Conservation (phyloP, 2,329 filamentous ascomycete genomes). For the Fusarium falciforme region DNA sequence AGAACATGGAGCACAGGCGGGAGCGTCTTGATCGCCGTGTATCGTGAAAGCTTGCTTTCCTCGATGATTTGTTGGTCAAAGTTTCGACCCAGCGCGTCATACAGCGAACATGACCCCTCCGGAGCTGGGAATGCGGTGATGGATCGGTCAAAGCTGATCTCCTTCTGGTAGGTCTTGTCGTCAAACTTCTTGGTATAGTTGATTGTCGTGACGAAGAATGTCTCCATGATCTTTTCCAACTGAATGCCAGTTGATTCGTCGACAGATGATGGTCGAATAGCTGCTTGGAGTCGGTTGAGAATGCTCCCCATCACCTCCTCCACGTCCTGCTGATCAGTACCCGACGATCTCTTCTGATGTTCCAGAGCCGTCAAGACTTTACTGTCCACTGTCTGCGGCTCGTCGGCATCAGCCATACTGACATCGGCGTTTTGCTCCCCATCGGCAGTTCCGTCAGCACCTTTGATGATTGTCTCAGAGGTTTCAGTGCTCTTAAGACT, state of each 20-base stretch:
- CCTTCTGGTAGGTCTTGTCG: constrained; percentile 53
- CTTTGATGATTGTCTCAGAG: constrained; percentile 8
- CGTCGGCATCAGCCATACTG: constrained; percentile 47
- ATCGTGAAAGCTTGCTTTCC: constrained; percentile 70
- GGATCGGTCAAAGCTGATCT: constrained; percentile 69
- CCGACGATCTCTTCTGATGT: constrained; percentile 59
- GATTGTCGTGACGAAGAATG: constrained; percentile 72
- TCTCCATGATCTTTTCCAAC: constrained; percentile 80
- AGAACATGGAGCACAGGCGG: constrained; percentile 91
- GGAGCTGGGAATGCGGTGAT: constrained; percentile 70
- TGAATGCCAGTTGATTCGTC: constrained; percentile 76
- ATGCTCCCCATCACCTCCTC: constrained; percentile 96
- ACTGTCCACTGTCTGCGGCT: constrained; percentile 56
- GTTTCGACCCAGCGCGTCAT: constrained; percentile 84
- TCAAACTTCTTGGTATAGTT: constrained; percentile 68
- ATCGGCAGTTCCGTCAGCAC: background rate
- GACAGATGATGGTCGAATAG: constrained; percentile 79
- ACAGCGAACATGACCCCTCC: constrained; percentile 71
- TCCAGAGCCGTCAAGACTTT: constrained; percentile 59
- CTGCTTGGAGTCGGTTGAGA: constrained; percentile 89
- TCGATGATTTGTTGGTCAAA: constrained; percentile 85
- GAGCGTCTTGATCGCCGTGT: constrained; percentile 78
- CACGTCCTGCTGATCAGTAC: constrained; percentile 88
- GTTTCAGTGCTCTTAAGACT: constrained; percentile 1
- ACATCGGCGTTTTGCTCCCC: constrained; percentile 30